Percentiles rank a stretch among this genome's conserved stretches.
Evolutionary conservation across 129 eudicot genomes (phyloP).

Genomic region (Flaveria sonorensis): DNA sequence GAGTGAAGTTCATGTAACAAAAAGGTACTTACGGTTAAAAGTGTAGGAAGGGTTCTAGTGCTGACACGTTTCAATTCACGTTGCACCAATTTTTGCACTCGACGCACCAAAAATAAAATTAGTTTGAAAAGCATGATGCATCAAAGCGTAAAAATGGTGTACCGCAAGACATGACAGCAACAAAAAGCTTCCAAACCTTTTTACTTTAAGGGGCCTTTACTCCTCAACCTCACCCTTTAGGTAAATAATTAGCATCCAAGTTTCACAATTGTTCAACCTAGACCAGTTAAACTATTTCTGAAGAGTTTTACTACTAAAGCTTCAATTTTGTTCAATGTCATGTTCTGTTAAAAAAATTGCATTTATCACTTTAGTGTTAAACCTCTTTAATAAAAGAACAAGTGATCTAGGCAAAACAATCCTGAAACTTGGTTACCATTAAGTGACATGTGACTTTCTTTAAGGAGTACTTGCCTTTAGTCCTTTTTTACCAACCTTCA

Average conservation of each 20-base stretch:
- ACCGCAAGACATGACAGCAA: background rate
- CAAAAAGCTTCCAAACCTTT: background rate
- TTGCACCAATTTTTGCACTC: no score
- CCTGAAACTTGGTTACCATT: background rate
- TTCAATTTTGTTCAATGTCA: background rate
- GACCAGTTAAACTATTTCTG: background rate
- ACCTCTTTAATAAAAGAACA: no score
- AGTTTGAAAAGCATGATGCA: background rate
- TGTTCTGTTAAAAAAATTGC: background rate
- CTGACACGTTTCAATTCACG: background rate
- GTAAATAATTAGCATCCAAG: background rate
- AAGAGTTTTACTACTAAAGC: background rate
- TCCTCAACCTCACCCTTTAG: background rate
- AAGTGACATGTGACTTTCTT: background rate
- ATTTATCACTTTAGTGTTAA: background rate
- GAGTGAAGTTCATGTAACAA: background rate
- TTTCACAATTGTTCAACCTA: background rate
- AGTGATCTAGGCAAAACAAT: background rate
- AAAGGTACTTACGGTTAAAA: background rate
- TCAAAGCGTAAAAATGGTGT: background rate
- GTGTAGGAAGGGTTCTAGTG: background rate
- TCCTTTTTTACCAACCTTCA: constrained; percentile 74
- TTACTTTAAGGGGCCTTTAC: background rate
- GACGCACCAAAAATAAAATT: no score
- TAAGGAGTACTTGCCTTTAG: constrained; percentile 49